Conservation (phyloP, 257 asterid genomes). For the Gentiana macrophylla region DNA sequence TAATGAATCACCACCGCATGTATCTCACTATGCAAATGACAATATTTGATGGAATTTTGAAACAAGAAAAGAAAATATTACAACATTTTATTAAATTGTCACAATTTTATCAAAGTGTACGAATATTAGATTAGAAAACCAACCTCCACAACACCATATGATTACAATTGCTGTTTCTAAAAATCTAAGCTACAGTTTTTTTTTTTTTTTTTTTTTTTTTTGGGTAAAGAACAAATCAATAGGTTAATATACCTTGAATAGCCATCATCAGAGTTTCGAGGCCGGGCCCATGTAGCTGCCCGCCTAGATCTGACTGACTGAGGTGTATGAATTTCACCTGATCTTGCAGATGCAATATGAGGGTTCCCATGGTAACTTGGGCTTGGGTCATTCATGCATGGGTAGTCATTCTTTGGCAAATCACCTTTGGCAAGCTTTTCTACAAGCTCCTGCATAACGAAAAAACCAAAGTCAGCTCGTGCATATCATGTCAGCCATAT, state of each 20-base stretch:
- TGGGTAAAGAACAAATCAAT: neutral
- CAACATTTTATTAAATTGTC: too few relatives aligned
- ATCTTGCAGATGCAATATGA: constrained; percentile 37
- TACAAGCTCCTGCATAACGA: constrained; percentile 61
- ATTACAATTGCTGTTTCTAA: neutral
- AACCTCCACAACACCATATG: too few relatives aligned
- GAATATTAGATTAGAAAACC: too few relatives aligned
- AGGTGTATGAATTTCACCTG: constrained; percentile 53
- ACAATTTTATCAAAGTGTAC: too few relatives aligned
- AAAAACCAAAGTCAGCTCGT: constrained; percentile 6
- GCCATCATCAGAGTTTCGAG: constrained; percentile 93
- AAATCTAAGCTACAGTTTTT: too few relatives aligned
- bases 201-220: neutral
- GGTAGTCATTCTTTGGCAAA: constrained; percentile 75
- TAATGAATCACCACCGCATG: neutral
- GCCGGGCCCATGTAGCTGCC: constrained; percentile 98
- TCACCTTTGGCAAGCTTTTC: constrained; percentile 83
- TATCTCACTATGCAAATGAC: neutral
- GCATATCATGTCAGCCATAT: too few relatives aligned
- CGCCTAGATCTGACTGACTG: constrained; percentile 96
- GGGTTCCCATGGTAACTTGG: constrained; percentile 68
- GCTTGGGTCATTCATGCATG: constrained; percentile 97
- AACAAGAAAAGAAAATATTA: too few relatives aligned
- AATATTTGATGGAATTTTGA: neutral
- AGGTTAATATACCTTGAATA: constrained; percentile 60